phyloP scores from a whole-genome alignment of 305 asterid genomes.

The Fraxinus nigra region DNA sequence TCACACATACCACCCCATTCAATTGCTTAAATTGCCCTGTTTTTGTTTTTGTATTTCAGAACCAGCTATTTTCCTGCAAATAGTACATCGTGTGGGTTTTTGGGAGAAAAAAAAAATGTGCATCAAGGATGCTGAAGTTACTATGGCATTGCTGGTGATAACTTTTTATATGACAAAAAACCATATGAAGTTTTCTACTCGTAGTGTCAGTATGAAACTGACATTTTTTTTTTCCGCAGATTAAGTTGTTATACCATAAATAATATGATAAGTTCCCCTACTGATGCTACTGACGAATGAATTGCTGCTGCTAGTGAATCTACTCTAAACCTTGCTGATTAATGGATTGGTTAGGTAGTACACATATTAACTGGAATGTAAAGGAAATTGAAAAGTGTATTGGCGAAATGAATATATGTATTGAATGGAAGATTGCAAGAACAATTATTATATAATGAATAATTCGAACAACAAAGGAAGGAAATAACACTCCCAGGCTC shows the following conservation, averaged over 20 bases:
- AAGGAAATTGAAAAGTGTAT: too few species aligned
- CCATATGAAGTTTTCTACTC: background rate
- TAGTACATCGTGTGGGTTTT: background rate
- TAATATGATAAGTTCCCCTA: background rate
- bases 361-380: too few species aligned
- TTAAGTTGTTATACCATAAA: background rate
- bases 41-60: background rate
- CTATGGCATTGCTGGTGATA: background rate
- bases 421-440: too few species aligned
- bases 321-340: too few species aligned
- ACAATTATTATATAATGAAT: too few species aligned
- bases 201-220: background rate
- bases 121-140: background rate
- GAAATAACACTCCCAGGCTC: too few species aligned
- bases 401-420: too few species aligned
- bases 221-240: constrained; percentile 17
- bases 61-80: background rate
- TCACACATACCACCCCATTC: constrained; percentile 2
- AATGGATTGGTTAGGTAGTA: too few species aligned
- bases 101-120: background rate
- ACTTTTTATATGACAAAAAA: background rate
- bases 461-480: too few species aligned
- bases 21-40: background rate
- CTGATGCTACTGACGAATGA: too few species aligned
- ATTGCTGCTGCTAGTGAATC: too few species aligned